Conservation (phyloP, 1,139 yeast genomes). For the Blastobotrys elegans region DNA sequence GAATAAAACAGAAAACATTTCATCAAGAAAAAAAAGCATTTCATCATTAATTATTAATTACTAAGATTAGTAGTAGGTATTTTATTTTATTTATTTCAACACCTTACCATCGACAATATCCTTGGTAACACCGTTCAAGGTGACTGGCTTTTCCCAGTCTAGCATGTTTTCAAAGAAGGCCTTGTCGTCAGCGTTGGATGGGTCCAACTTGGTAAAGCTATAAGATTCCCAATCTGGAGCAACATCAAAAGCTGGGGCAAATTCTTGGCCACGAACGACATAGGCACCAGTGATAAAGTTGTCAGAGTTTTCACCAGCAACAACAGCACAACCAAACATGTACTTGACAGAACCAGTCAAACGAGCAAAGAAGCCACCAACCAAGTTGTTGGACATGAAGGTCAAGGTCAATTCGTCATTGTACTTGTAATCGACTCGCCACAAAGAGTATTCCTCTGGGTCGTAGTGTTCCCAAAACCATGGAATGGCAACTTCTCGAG, state of each 20-base stretch:
- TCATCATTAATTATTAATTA: conserved; percentile 1
- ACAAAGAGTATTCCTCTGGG: conserved; percentile 90
- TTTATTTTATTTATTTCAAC: conserved; percentile 57
- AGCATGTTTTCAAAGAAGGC: conserved; percentile 68
- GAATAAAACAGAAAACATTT: too few species aligned
- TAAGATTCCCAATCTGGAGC: conserved; percentile 99
- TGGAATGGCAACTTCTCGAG: conserved; percentile 90
- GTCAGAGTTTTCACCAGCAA: conserved; percentile 97
- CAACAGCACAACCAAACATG: conserved; percentile 90
- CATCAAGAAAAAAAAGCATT: background rate
- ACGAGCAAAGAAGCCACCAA: conserved; percentile 99
- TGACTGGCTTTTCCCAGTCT: conserved; percentile 82
- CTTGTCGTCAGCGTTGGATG: conserved; percentile 62
- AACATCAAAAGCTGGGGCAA: conserved; percentile 87
- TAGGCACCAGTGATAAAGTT: conserved; percentile 96
- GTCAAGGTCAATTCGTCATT: conserved; percentile 95
- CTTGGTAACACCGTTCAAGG: conserved; percentile 56
- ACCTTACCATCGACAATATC: conserved; percentile 83
- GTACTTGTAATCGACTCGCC: conserved; percentile 95
- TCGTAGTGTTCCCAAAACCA: conserved; percentile 98
- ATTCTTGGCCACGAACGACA: conserved; percentile 92
- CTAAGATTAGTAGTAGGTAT: background rate
- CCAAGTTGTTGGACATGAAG: conserved; percentile 97
- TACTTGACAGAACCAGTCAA: conserved; percentile 86
- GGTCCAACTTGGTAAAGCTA: conserved; percentile 61